Evolutionary conservation across 164 flowering plant species (phyloP).

Genomic region (Aristolochia californica): DNA sequence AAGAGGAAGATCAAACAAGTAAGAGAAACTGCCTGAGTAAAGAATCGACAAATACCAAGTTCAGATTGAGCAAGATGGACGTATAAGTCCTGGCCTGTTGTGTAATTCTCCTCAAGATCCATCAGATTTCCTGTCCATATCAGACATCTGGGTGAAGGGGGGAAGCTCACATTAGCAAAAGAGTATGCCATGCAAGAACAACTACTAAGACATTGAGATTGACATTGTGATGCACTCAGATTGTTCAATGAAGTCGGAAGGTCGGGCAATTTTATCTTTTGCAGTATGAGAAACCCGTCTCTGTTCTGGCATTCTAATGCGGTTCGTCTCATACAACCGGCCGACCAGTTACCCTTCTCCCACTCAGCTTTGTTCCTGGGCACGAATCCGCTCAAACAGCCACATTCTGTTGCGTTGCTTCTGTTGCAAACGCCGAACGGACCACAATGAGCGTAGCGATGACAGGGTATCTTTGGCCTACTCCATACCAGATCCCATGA

Average conservation of each 20-base stretch:
- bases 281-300: slow-evolving; percentile 5
- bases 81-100: not conserved
- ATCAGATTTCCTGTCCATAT: slow-evolving; percentile 4
- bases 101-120: not conserved
- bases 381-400: slow-evolving; percentile 28
- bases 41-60: not conserved
- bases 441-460: not conserved
- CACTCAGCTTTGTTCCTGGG: slow-evolving; percentile 18
- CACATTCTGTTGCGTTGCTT: slow-evolving; percentile 7
- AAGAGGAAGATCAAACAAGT: not conserved
- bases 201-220: not conserved
- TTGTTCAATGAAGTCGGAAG: not conserved
- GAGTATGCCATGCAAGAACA: slow-evolving; percentile 8
- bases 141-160: slow-evolving; percentile 5
- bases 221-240: not conserved
- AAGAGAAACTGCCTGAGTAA: not conserved
- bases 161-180: not conserved
- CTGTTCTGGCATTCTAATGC: not conserved
- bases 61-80: slow-evolving; percentile 1
- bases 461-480: not conserved
- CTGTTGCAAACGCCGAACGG: not conserved
- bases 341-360: slow-evolving; percentile 8
- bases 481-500: not conserved
- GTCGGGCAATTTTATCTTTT: slow-evolving; percentile 27
- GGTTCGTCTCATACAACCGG: slow-evolving; percentile 6